Conservation (phyloP, 2,329 filamentous ascomycete species). For the Grosmannia clavigera region DNA sequence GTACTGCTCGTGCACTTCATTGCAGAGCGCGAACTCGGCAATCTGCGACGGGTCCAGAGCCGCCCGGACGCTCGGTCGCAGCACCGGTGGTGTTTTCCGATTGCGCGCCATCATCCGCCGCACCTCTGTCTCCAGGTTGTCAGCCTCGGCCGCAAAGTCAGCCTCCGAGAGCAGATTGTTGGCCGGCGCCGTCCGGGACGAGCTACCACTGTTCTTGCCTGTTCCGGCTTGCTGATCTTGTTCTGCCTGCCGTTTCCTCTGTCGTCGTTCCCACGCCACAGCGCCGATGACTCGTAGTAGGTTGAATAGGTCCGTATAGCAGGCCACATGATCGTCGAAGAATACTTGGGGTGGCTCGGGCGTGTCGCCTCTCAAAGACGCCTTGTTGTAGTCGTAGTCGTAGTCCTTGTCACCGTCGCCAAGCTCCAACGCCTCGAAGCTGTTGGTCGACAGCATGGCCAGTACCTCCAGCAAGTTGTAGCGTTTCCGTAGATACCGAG, state of each 20-base stretch:
- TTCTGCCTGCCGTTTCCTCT: neutral
- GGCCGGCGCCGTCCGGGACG: neutral
- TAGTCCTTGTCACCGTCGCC: neutral
- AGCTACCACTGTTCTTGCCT: neutral
- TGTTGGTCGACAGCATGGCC: slow-evolving; percentile 1
- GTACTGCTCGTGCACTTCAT: slow-evolving; percentile 1
- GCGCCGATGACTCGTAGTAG: slow-evolving; percentile 2
- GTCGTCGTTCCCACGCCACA: slow-evolving; percentile 1
- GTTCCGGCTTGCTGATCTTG: no score
- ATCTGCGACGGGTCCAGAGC: neutral
- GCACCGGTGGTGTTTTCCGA: neutral
- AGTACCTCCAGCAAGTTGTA: slow-evolving; percentile 1
- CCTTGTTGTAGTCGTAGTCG: neutral
- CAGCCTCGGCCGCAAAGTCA: slow-evolving; percentile 1
- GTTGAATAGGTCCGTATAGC: slow-evolving; percentile 1
- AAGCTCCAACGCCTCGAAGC: neutral
- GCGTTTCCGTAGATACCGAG: neutral
- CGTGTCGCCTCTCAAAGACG: neutral
- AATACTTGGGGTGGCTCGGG: neutral
- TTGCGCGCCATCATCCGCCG: neutral
- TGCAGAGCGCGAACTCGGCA: slow-evolving; percentile 1
- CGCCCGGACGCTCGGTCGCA: neutral
- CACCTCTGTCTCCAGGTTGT: slow-evolving; percentile 2
- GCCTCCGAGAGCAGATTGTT: neutral
- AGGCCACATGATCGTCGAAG: slow-evolving; percentile 2